Percentiles rank a stretch among this genome's conserved stretches.
These are phyloP conservation scores for Penicillium decumbens DNA, from an alignment of 2,329 filamentous ascomycete genomes.

Conservation along the genomic window DNA sequence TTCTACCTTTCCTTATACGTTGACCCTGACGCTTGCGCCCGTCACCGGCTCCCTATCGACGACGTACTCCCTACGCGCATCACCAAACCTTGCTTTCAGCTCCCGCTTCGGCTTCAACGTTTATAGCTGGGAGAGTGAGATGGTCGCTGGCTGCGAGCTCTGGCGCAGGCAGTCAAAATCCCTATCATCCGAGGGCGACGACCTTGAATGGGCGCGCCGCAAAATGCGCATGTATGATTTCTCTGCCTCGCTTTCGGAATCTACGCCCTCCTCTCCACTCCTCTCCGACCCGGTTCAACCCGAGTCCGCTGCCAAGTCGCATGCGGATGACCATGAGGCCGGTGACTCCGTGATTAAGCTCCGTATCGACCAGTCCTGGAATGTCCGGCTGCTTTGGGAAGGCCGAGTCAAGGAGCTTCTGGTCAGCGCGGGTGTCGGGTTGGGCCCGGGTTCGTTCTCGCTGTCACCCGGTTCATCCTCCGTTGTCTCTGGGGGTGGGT, in stretches of 20 bases:
- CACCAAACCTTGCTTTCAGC: constrained; percentile 74
- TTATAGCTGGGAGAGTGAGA: constrained; percentile 94
- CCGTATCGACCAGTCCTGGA: constrained; percentile 80
- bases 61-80: constrained; percentile 86
- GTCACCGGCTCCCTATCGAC: constrained; percentile 90
- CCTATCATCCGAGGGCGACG: constrained; percentile 39
- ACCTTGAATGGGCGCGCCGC: constrained; percentile 40
- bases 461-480: constrained; percentile 24
- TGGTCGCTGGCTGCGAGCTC: constrained; percentile 85
- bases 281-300: constrained; percentile 14
- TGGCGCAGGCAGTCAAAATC: constrained; percentile 60
- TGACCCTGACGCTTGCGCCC: constrained; percentile 88
- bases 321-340: constrained; percentile 51
- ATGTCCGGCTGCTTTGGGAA: constrained; percentile 85
- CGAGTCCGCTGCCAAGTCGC: constrained; percentile 7
- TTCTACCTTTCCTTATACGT: constrained; percentile 83
- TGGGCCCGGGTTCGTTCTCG: constrained; percentile 56
- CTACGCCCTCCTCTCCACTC: constrained; percentile 15
- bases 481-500: constrained; percentile 21
- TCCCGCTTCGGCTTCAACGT: constrained; percentile 96
- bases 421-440: constrained; percentile 81
- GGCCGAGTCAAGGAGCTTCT: constrained; percentile 86
- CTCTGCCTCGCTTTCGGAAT: constrained; percentile 18
- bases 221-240: constrained; percentile 33
- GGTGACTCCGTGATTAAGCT: constrained; percentile 87